Base-by-base conservation (phyloP, 2,329 filamentous ascomycete species). In the Clonostachys sp. region DNA sequence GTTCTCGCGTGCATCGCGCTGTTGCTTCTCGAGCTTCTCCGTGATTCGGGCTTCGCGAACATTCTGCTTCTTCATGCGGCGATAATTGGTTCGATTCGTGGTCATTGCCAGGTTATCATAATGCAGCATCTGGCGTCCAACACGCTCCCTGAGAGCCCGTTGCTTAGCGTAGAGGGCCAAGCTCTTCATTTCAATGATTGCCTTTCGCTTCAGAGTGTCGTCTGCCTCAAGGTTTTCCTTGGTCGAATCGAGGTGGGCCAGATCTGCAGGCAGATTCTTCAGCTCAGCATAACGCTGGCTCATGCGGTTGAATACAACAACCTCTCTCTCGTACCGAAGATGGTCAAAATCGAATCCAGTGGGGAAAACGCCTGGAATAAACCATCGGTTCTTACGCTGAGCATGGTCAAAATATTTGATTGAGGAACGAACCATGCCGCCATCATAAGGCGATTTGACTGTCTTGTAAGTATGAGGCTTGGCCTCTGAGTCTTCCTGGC, bases 1-100 rank as follows among this genome's bases (percentile, higher is more conserved):
- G 55, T 88, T 89, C 72, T 97, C 92, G 49, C 94, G 88, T 40
- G 91, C 92, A 66, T 97, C 92, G 48, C 94, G 89, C 65, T 99
- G 94, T 66, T 99, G 91, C 73, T 97, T 97, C 80, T 99, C 94
- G 3, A 99, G 83, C 70, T 96, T 99, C 79, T 99, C 94, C 0
- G 94, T 99, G 55, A 99, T 95, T 48, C 92, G 87, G 48, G 94
- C 94, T 70, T 99, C 94, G 35, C 92, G 86, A 44, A 97, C 79
- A 44, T 87, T 95, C 67, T 96, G 92, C 74, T 96, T 97, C 85
- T 99, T 99, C 75, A 94, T 87, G 45, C 94, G 86, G 35, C 94
- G 87, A 66, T 96, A 96, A 60, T 86, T 81, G 46, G 88, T 86
- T 45, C 94, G 85, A 63, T 99, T 99, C 1, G 91, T 92, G 2